Evolutionary conservation across 2,329 filamentous ascomycete genomes (phyloP).

Genomic region (Tolypocladium pustulatum): DNA sequence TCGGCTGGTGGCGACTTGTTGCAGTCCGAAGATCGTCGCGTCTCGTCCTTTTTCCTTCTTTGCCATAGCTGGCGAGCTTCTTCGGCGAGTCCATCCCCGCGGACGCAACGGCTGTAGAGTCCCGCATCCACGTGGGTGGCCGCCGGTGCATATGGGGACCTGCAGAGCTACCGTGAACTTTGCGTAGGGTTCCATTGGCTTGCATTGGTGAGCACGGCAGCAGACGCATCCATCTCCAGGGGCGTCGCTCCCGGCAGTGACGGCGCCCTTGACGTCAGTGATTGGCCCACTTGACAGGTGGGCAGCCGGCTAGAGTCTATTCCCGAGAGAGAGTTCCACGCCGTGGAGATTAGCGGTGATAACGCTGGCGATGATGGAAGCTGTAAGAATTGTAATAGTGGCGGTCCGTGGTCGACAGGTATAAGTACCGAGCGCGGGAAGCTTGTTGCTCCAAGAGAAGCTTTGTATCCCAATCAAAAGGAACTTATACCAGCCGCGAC

Average conservation of each 20-base stretch:
- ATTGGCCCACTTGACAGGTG: not conserved
- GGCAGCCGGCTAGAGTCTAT: not conserved
- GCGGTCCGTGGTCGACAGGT: not conserved
- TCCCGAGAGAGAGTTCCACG: not conserved
- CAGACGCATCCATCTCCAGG: not conserved
- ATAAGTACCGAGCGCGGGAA: not conserved
- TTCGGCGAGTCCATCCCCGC: not conserved
- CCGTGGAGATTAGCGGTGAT: not conserved
- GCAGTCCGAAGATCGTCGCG: not conserved
- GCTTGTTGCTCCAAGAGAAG: not conserved
- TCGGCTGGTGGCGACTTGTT: not conserved
- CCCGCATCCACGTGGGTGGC: not conserved
- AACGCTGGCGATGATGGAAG: not conserved
- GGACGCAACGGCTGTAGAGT: not conserved
- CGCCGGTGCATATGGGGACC: too few species aligned
- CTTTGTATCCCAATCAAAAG: not conserved
- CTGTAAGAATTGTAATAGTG: not conserved
- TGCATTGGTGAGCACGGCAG: not conserved
- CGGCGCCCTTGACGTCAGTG: not conserved
- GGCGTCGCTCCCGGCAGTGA: not conserved
- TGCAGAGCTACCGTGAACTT: not conserved
- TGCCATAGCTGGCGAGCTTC: not conserved
- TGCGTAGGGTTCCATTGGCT: too few species aligned
- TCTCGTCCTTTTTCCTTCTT: not conserved
- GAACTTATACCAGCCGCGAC: not conserved